Evolutionary conservation across 73 alveolate species (phyloP), one percentile per base, ranked within the genome.

Genomic region (Symbiodinium pilosum): DNA sequence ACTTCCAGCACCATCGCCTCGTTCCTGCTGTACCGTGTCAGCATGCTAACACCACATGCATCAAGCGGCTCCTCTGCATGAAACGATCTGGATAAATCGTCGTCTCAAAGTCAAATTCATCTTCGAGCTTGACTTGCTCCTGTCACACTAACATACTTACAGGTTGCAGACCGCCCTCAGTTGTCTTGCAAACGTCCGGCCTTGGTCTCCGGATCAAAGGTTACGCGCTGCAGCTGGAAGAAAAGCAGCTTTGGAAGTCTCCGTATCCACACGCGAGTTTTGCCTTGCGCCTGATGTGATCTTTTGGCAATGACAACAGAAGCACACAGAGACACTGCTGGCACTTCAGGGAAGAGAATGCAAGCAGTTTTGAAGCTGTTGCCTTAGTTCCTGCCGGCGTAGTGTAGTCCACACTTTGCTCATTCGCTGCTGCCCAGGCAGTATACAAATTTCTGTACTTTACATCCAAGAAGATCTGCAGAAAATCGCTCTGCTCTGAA

Each of bases 401-500:
- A 24, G 94, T 94, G 94, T 94, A 94, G 83, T 94, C 99, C 24
- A 94, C 99, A 36, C 86, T 86, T 40, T 83, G 83, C 32, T 54
- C 83, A 36, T 88, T 94, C 44, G 93, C 56, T 21, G 94, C 94
- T 1, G 91, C 99, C 99, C 99, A 94, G 8, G 93, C 94, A 32
- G 81, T 39, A n/a, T 94, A 94, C 32, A 94, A 83, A 54, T 84
- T 64, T 83, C 39, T 83, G 99, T 94, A 34, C 83, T 84, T 84
- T 44, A 94, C 88, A 84, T 94, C 99, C 99, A 94, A 68, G 39
- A 94, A 94, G 43, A 94, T 84, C 89, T 94, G 99, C 43, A 83
- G 81, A 44, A 93, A 93, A 24, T 93, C 99, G 87, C 93, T 52
- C 73, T 73, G 36, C 43, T 93, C 99, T n/a, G 84, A 88, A 44